Evolutionary conservation across 495 filamentous ascomycete genomes (phyloP), one percentile per base, ranked within the genome.

Genomic region (Podospora fimiseda): DNA sequence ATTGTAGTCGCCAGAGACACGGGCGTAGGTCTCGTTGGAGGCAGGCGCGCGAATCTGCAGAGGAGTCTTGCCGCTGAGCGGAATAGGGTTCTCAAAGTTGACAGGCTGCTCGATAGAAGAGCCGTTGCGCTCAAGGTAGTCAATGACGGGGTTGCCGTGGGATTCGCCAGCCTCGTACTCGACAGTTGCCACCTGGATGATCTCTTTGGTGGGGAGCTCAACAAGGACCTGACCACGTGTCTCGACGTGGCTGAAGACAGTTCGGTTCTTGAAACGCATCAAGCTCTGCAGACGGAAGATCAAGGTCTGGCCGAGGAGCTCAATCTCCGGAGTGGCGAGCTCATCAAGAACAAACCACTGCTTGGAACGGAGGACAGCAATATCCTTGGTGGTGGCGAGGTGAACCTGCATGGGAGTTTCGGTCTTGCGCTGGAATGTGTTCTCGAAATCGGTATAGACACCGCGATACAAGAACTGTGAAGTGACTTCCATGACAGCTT

Each of bases 401-500:
- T 95, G 88, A 19, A 98, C 76, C 70, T 97, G 87, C 83, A 96
- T 95, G 6, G 94, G 92, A 1, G 84, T 95, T 71, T 98, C 93
- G 48, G 84, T 82, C 78, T 95, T 96, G 58, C 93, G 88, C 72
- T 97, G 91, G 81, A 97, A 98, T 13, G 93, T 98, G 69, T 96
- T 97, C 70, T 95, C 86, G 57, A 84, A 98, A 69, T 98, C 93
- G 43, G 78, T 84, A 72, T 98, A 98, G 13, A 78, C 80, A 38
- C 93, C 93, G 22, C 93, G 86, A 72, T 97, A 99, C 56, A 99
- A 70, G 78, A 98, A 98, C 69, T 97, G 93, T 45, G 90, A 96
- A 13, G 89, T 95, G 14, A 98, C 93, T 64, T 97, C 89, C 94
- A 98, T 98, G 53, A 97, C 89, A n/a, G 89, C 77, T 58, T 86